Conservation (phyloP, 306 rosid species). For the Begonia fuchsioides region DNA sequence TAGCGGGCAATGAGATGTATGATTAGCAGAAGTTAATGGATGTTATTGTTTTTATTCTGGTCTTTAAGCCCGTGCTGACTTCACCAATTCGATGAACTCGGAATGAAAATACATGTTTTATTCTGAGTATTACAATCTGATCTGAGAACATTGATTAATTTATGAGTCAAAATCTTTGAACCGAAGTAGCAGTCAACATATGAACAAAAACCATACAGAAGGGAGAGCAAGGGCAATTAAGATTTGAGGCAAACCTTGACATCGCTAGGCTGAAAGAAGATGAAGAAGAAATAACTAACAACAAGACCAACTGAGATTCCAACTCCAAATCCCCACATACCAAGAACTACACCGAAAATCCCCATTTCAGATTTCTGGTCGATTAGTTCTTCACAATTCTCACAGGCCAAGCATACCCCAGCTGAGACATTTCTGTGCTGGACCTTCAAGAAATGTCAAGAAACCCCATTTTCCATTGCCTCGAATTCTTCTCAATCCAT, state of each 20-base stretch:
- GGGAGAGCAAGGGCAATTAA: no score
- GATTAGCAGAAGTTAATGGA: neutral
- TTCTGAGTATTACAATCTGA: neutral
- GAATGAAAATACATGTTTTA: neutral
- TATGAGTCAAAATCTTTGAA: no score
- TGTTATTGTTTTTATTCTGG: neutral
- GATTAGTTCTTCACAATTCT: conserved; percentile 2
- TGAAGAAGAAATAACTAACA: conserved; percentile 77
- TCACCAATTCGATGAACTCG: neutral
- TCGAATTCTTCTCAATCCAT: conserved; percentile 24
- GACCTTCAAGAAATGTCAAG: neutral
- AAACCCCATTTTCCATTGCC: conserved; percentile 7
- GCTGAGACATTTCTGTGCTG: neutral
- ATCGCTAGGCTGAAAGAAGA: conserved; percentile 40
- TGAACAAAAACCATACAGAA: no score
- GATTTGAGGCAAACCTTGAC: conserved; percentile 35
- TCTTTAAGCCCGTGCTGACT: neutral
- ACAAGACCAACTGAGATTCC: no score
- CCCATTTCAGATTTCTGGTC: conserved; percentile 40
- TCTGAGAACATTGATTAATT: no score
- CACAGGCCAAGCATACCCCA: conserved; percentile 1
- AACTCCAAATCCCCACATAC: conserved; percentile 74
- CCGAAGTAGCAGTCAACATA: no score
- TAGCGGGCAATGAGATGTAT: no score
- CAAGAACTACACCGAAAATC: conserved; percentile 51